Conservation (phyloP, 2,329 filamentous ascomycete species). For the Sporothrix humicola region DNA sequence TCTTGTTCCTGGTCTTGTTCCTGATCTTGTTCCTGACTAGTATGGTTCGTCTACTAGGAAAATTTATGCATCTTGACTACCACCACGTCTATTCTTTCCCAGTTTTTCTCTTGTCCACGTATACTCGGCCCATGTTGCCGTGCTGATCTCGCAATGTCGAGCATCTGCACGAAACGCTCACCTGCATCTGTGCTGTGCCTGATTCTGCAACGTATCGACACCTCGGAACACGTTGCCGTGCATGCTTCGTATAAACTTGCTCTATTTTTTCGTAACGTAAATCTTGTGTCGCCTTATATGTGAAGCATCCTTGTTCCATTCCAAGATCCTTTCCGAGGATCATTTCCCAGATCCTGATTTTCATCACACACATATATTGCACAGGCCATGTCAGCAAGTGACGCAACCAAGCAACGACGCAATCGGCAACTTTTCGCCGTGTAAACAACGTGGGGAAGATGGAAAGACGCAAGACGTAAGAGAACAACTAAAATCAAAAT, state of each 20-base stretch:
- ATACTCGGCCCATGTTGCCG: neutral
- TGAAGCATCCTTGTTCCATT: conserved; percentile 8
- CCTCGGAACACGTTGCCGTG: conserved; percentile 8
- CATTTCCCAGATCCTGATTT: neutral
- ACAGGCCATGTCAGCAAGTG: conserved; percentile 13
- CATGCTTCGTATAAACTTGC: conserved; percentile 3
- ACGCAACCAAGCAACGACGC: neutral
- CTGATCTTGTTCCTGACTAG: neutral
- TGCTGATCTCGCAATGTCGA: neutral
- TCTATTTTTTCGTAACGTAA: conserved; percentile 17
- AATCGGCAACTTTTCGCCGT: conserved; percentile 13
- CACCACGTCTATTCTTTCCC: neutral
- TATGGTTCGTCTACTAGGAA: neutral
- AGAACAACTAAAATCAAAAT: neutral
- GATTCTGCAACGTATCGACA: conserved; percentile 20
- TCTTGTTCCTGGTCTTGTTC: neutral
- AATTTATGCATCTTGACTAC: neutral
- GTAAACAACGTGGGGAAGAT: neutral
- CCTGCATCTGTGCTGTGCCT: conserved; percentile 17
- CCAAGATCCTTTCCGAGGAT: too few relatives aligned
- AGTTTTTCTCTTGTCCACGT: neutral
- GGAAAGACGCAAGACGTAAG: neutral
- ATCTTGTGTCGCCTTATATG: neutral
- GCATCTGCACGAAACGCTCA: neutral
- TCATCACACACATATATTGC: conserved; percentile 10